Conservation (phyloP, 1,139 yeast species). For the Scheffersomyces segobiensis region DNA sequence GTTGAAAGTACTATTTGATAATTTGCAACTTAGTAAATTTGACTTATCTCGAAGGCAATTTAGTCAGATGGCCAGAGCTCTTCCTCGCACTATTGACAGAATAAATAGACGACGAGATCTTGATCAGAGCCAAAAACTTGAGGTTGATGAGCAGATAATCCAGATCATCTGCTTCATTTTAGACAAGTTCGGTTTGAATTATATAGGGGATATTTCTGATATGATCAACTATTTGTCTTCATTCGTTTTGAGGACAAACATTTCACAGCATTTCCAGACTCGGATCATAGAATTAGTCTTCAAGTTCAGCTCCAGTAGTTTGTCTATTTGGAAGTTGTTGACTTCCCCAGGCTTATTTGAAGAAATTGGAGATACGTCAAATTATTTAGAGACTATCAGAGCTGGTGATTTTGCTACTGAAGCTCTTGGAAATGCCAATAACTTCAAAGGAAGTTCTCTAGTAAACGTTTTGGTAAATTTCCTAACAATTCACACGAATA, state of each 20-base stretch:
- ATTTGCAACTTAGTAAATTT: not conserved
- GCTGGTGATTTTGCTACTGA: not conserved
- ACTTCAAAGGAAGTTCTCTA: not conserved
- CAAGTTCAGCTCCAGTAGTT: slow-evolving; percentile 17
- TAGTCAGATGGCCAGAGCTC: not conserved
- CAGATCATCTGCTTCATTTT: not conserved
- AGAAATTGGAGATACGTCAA: not conserved
- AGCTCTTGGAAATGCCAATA: not conserved
- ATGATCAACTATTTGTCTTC: not conserved
- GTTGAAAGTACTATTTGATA: not conserved
- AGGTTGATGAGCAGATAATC: not conserved
- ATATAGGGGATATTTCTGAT: not conserved
- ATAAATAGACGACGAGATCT: not conserved
- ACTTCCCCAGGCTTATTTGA: slow-evolving; percentile 11
- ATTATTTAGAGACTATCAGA: not conserved
- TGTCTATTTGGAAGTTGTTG: slow-evolving; percentile 19
- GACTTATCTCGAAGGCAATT: not conserved
- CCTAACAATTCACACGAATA: slow-evolving; percentile 20
- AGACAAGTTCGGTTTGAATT: not conserved
- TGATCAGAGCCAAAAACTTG: not conserved
- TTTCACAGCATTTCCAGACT: not conserved
- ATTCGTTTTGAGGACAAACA: not conserved
- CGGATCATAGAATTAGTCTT: slow-evolving; percentile 15
- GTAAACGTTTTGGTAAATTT: slow-evolving; percentile 20
- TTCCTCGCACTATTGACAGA: not conserved